Evolutionary conservation across 345 rosid genomes (phyloP), one percentile per base, ranked within the genome.

Genomic region (Adansonia digitata): DNA sequence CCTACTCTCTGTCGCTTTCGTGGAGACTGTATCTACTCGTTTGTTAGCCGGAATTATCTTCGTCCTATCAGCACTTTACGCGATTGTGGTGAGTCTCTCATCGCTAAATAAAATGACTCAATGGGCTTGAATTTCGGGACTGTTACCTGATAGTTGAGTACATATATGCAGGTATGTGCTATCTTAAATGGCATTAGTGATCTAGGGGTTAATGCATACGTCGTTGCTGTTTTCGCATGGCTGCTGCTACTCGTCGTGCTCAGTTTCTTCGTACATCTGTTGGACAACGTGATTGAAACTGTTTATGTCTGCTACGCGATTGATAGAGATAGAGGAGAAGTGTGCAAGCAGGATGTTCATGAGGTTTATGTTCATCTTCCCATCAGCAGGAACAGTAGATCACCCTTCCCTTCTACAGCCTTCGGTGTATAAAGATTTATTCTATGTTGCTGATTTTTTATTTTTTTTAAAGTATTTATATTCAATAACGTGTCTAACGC

Each of bases 1-100:
- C 73, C 94, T 94, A 4, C 94, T 94, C 69, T 94, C 98, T 37
- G 90, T 94, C 73, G 97, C 88, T 63, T 87, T 91, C 22, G 97
- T 94, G 40, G 98, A 94, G 85, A 91, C 94, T 3, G 83, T 92
- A 73, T 94, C 98, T 5, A 85, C 94, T 64, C 88, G 97, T 45
- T 80, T 94, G 74, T 77, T 94, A 77, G 86, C 83, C 37, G 98
- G 98, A 42, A 84, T 94, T 29, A 59, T 83, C 42, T 91, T 90
- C 63, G 94, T 94, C 70, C 29, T 92, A 74, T 91, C 97, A 64
- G 91, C 98, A 52, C 72, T 90, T 56, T 94, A 92, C 74, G 92
- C 98, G 51, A 86, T 90, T 29, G 87, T 73, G 72, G 97, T 91
- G 77, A 86, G 95, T 69, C 67, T 57, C 57, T n/a, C 3, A 3